Conservation (phyloP, 2,329 filamentous ascomycete species). For the Penicillium psychrosexuale region DNA sequence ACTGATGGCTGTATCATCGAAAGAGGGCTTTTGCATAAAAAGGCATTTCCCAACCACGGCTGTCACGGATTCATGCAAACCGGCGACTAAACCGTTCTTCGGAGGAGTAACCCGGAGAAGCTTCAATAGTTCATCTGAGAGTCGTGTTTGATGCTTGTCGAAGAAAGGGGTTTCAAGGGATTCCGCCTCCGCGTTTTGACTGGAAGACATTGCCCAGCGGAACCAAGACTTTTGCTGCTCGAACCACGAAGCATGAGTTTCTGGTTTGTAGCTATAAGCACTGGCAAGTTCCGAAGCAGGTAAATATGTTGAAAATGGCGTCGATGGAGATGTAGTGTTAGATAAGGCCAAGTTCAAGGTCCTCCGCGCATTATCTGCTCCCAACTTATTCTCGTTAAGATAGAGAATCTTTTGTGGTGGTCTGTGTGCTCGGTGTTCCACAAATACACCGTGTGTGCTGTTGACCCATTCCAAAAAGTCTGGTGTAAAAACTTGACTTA, state of each 20-base stretch:
- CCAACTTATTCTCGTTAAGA: constrained; percentile 30
- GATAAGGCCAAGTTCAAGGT: constrained; percentile 33
- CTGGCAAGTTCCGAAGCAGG: constrained; percentile 27
- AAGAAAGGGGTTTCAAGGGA: constrained; percentile 25
- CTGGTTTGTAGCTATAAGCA: constrained; percentile 25
- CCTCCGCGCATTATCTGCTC: constrained; percentile 34
- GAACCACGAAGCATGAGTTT: constrained; percentile 28
- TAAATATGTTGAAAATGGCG: constrained; percentile 37
- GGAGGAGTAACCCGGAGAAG: constrained; percentile 23
- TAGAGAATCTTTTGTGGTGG: constrained; percentile 31
- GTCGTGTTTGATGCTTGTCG: constrained; percentile 28
- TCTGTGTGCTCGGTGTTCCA: constrained; percentile 21
- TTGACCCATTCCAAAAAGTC: constrained; percentile 36
- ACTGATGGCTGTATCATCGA: constrained; percentile 23
- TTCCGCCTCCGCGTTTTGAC: constrained; percentile 19
- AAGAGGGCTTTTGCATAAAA: constrained; percentile 29
- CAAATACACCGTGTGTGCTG: constrained; percentile 30
- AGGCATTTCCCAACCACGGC: constrained; percentile 40
- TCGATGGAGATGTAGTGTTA: constrained; percentile 15
- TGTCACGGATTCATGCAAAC: constrained; percentile 34
- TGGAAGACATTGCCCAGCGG: constrained; percentile 36
- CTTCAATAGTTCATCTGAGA: constrained; percentile 34
- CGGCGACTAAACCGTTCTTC: background rate
- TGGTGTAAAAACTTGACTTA: constrained; percentile 18
- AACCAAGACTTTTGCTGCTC: constrained; percentile 37